These are phyloP conservation scores for Zygoascus sp. DNA, from an alignment of 1,139 yeast genomes.

Conservation along the genomic window DNA sequence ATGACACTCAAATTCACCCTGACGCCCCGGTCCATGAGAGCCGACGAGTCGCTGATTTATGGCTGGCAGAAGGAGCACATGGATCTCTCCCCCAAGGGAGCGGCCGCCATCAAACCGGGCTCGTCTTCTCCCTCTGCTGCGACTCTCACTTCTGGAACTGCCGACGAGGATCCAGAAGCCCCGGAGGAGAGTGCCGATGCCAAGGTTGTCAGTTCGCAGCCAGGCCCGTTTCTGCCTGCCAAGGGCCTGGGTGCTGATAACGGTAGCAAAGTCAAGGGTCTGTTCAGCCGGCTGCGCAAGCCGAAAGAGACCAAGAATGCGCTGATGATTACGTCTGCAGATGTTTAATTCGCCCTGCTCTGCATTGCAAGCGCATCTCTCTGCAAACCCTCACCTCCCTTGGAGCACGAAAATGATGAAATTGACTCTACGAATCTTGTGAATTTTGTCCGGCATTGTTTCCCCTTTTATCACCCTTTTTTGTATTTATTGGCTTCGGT, in stretches of 20 bases:
- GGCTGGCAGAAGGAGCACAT: constrained; percentile 32
- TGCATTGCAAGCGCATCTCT: not conserved
- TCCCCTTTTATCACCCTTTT: too few species aligned
- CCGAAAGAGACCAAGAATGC: constrained; percentile 22
- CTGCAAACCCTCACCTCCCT: too few species aligned
- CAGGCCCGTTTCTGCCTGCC: constrained; percentile 20
- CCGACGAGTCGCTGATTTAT: constrained; percentile 30
- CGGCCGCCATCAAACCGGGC: too few species aligned
- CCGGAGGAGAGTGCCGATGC: not conserved
- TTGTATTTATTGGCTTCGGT: too few species aligned
- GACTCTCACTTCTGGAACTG: too few species aligned
- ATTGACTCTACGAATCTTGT: too few species aligned
- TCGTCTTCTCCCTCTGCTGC: too few species aligned
- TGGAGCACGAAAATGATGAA: too few species aligned
- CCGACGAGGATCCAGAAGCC: too few species aligned
- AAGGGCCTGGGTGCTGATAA: constrained; percentile 23
- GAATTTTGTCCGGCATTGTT: too few species aligned
- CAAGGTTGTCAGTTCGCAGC: constrained; percentile 10
- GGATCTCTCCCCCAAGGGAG: too few species aligned
- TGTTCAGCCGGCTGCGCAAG: constrained; percentile 28
- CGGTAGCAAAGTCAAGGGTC: constrained; percentile 24
- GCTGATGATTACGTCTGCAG: constrained; percentile 29
- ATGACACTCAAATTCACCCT: constrained; percentile 33
- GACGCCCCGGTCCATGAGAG: constrained; percentile 33
- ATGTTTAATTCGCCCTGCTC: constrained; percentile 12